Conservation (phyloP, 2,329 filamentous ascomycete species). For the Cladosporium sp. region DNA sequence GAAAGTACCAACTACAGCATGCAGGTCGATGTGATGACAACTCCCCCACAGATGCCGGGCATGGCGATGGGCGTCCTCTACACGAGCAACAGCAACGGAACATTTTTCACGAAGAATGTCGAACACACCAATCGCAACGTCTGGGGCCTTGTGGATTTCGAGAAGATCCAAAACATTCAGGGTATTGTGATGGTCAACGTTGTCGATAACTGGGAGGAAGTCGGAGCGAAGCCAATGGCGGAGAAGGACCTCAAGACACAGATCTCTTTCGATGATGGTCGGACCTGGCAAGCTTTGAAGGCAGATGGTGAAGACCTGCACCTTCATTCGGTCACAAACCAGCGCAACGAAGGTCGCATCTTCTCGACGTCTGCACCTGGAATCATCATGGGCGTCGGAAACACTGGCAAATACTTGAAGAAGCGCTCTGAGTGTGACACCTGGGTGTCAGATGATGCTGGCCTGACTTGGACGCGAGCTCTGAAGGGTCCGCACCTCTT, state of each 20-base stretch:
- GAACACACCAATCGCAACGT: constrained; percentile 85
- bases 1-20: constrained; percentile 98
- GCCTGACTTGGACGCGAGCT: constrained; percentile 73
- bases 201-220: constrained; percentile 79
- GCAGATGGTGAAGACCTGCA: constrained; percentile 67
- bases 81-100: constrained; percentile 96
- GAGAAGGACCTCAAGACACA: constrained; percentile 69
- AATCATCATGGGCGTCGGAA: constrained; percentile 89
- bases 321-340: constrained; percentile 85
- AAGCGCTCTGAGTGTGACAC: constrained; percentile 71
- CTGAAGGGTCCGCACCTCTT: constrained; percentile 86
- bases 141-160: constrained; percentile 81
- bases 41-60: constrained; percentile 27
- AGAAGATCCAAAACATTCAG: constrained; percentile 87
- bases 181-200: constrained; percentile 88
- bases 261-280: constrained; percentile 94
- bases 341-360: constrained; percentile 76
- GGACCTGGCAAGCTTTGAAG: constrained; percentile 74
- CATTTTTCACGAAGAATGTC: constrained; percentile 88
- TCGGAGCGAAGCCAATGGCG: constrained; percentile 50
- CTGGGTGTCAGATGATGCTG: constrained; percentile 88
- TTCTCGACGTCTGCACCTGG: constrained; percentile 94
- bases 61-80: constrained; percentile 82
- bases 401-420: constrained; percentile 72
- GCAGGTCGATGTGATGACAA: constrained; percentile 87